These are phyloP conservation scores for Capsella bursapastoris DNA, from an alignment of 345 rosid genomes.

Conservation along the genomic window DNA sequence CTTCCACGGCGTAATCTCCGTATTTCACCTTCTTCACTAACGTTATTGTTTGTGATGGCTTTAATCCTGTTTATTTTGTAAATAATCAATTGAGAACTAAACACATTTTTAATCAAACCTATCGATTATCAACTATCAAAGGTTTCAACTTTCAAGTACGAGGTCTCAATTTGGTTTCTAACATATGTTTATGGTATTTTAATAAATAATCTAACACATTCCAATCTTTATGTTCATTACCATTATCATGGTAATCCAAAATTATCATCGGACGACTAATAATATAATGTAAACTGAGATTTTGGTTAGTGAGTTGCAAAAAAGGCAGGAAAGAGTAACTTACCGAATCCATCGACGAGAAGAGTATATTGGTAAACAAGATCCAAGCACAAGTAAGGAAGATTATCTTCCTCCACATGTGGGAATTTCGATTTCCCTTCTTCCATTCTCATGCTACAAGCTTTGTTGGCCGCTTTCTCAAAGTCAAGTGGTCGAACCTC, in stretches of 20 bases:
- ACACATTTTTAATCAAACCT: neutral
- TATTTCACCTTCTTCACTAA: conserved; percentile 85
- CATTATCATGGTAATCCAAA: neutral
- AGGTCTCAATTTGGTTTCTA: neutral
- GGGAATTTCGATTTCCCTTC: conserved; percentile 62
- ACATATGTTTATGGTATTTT: neutral
- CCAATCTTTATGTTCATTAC: neutral
- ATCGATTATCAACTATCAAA: too few relatives aligned
- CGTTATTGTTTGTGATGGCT: conserved; percentile 79
- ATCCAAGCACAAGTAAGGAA: conserved; percentile 92
- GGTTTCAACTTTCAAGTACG: neutral
- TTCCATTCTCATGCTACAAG: conserved; percentile 74
- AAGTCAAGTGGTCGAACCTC: conserved; percentile 73
- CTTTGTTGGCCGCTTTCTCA: conserved; percentile 76
- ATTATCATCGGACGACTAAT: neutral
- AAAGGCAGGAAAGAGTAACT: conserved; percentile 29
- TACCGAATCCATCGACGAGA: conserved; percentile 93
- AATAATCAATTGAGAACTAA: neutral
- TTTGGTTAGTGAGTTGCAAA: neutral
- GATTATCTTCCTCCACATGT: conserved; percentile 55
- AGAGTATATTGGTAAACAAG: conserved; percentile 84
- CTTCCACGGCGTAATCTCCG: conserved; percentile 71
- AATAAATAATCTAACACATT: neutral
- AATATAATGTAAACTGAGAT: neutral
- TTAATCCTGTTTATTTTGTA: conserved; percentile 54